Evolutionary conservation across 768 basidiomycete species (phyloP), one percentile per base, ranked within the genome.

Genomic region (Roridomyces roridus): DNA sequence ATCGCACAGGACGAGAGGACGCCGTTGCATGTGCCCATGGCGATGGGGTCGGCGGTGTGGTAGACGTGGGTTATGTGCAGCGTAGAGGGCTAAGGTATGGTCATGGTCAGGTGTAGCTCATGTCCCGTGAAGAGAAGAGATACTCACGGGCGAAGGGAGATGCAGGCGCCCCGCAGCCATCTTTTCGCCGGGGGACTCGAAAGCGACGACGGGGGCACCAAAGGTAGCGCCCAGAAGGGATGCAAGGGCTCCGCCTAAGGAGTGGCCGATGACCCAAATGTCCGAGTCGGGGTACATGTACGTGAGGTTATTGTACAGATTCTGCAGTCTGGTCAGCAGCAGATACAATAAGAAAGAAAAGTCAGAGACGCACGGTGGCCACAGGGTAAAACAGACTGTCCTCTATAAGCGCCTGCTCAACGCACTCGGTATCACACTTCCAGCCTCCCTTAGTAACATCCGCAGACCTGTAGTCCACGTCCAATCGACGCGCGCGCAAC

Each of bases 401-500:
- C 17, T 88, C 85, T 29, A 85, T 77, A 59, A 97, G 71, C 14
- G 94, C 82, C 14, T 81, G 68, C 70, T 92, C 91, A 52, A 97
- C 59, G 68, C 96, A 98, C 23, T 80, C 77, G 66, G 86, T 80
- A 64, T 92, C 84, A 72, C 96, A 98, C 65, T 87, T 88, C 83
- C 86, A 89, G 6, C 88, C 87, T n/a, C 9, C 87, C 82, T 48
- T 82, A 78, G 72, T 90, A 89, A 70, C 96, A 98, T 53, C 86
- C 91, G 72, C 96, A 98, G 18, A 98, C 96, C 0, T n/a, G 92
- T 85, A 42, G 89, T 86, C 96, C 96, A 98, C 17, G 91, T 85
- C 87, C 92, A 96, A 67, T 92, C 93, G 25, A 97, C 83, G 17
- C 85, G 77, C 0, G 96, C 96, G 71, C 96, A 98, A 72, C 96